A percentile compares a stretch with the other conserved stretches of the same genome.
Conservation (phyloP, 257 asterid species). For the Anisodus tanguticus region DNA sequence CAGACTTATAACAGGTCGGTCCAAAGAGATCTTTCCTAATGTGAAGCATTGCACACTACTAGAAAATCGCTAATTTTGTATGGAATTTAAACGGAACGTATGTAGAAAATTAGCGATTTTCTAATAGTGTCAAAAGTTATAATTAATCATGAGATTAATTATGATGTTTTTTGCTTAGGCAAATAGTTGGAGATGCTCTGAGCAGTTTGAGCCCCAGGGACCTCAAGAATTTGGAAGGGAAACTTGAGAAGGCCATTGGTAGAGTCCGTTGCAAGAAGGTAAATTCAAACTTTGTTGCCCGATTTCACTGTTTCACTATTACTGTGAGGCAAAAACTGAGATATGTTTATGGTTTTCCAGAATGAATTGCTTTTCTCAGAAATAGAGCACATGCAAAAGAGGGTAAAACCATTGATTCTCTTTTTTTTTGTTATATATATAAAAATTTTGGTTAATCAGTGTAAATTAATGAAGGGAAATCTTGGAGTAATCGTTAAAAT, state of each 20-base stretch:
- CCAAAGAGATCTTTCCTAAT: no score
- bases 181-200: constrained; percentile 77
- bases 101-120: neutral
- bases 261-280: constrained; percentile 82
- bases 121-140: neutral
- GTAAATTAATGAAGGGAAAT: no score
- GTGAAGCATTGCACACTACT: neutral
- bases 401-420: constrained; percentile 46
- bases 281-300: neutral
- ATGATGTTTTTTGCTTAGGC: constrained; percentile 39
- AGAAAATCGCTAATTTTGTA: neutral
- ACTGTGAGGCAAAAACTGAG: constrained; percentile 24
- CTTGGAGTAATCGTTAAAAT: no score
- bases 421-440: no score
- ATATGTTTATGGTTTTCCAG: constrained; percentile 43
- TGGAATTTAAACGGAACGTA: neutral
- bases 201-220: constrained; percentile 53
- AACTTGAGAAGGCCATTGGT: constrained; percentile 75
- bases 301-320: neutral
- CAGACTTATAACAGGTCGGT: constrained; percentile 64
- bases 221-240: constrained; percentile 58
- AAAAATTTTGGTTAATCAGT: no score
- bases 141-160: neutral
- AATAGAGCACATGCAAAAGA: constrained; percentile 88
- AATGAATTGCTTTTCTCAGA: constrained; percentile 82